Conservation (phyloP, 257 asterid genomes). For the Ophiorrhiza pumila region DNA sequence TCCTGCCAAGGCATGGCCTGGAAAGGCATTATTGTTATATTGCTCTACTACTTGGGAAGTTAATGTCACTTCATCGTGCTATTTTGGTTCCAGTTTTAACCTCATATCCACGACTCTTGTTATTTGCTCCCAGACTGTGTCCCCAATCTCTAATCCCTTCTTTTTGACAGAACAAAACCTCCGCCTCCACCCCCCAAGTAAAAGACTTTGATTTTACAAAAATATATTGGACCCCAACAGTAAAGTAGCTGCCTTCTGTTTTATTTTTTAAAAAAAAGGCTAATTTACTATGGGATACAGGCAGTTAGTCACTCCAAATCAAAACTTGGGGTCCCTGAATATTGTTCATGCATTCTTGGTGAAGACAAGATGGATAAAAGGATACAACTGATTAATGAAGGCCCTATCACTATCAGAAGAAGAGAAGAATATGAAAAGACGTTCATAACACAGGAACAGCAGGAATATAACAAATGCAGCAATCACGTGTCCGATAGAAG, state of each 20-base stretch:
- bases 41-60: background rate
- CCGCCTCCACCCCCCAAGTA: background rate
- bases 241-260: background rate
- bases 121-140: background rate
- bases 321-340: background rate
- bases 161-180: background rate
- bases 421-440: background rate
- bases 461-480: conserved; percentile 5
- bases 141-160: background rate
- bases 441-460: background rate
- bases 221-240: background rate
- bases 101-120: background rate
- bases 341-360: background rate
- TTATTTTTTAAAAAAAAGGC: background rate
- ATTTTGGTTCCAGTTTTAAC: conserved; percentile 1
- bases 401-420: background rate
- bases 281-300: background rate
- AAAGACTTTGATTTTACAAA: background rate
- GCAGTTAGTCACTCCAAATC: conserved; percentile 3
- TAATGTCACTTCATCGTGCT: background rate
- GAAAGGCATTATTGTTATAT: background rate
- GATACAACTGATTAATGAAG: background rate
- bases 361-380: background rate
- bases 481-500: background rate
- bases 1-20: too few relatives aligned